Base-by-base conservation (phyloP, 2,329 filamentous ascomycete genomes). In the Aspergillus fijiensis region DNA sequence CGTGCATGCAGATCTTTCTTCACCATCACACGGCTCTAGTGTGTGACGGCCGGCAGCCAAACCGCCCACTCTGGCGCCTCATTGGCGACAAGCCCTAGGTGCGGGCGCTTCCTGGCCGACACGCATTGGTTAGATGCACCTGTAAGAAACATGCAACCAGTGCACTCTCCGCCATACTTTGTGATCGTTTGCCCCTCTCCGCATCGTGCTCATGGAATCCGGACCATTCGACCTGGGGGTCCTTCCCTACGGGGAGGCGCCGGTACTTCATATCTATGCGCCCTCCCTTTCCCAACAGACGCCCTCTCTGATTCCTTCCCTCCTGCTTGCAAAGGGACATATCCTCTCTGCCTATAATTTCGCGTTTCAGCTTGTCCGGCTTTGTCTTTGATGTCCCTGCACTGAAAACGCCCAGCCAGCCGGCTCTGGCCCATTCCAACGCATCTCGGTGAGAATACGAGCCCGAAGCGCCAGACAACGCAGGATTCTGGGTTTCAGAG, bases 101-200 rank as follows among this genome's bases (percentile, higher is more conserved):
- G 64, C 64, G 71, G 72, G 74, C 73, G 73, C 72, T 73, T 74
- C 69, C 65, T 65, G 58, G 64, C 58, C 65, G 49, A 60, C 69
- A 67, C 68, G 68, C 66, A 75, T 74, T 74, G 70, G 72, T 65
- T 66, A 72, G 67, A 74, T 71, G 72, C 69, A 74, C 58, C 65
- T 67, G 59, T 60, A 51, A 63, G 69, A 69, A 70, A 70, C 71
- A 67, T 63, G 61, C 61, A 35, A 35, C 33, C 27, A 9, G 27
- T 29, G 27, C 58, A 59, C 56, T 63, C 65, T 65, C 61, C 55
- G 53, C 63, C 60, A 55, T 57, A 42, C 49, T 67, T 35, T 12
- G 42, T 49, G 69, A 65, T 68, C 62, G 60, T 68, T 65, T 35
- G 14, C 70, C 69, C 68, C 71, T 68, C 69, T 68, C 61, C 65